Evolutionary conservation across 768 basidiomycete genomes (phyloP), one percentile per base, ranked within the genome.

Genomic region (Asterophora parasitica): DNA sequence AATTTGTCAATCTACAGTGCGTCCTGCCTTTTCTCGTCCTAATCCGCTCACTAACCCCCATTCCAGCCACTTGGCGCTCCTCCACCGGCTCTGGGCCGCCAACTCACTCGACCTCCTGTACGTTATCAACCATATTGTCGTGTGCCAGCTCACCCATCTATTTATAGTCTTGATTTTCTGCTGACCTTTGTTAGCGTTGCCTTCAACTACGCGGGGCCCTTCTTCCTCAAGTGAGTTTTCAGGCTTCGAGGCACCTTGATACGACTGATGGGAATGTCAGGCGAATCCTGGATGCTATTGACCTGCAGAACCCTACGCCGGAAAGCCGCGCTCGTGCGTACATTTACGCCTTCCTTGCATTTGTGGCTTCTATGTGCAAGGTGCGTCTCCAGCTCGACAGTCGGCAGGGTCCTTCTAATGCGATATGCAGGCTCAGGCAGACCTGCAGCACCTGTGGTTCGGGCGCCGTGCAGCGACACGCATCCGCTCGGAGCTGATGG

Each of bases 161-260:
- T 44, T 37, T 45, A 42, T 35, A 80, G 78, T 23, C 51, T 89
- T 36, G 91, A 93, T 60, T 82, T 84, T 51, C 11, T 55, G 2
- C 66, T 92, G 34, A 89, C 91, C 0, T 66, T 83, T 49, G 59
- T 83, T 47, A 82, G 82, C 54, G 82, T 92, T 26, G 26, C 77
- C 0, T 85, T 91, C 67, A 86, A 85, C 56, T 95, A 92, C 65
- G 74, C 81, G 0, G 78, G 79, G 0, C 92, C 93, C 6, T 92
- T 83, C 69, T 92, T 94, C 70, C 73, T 96, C 36, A 91, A 88
- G 79, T 81, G 41, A 47, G 75, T 65, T 40, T 31, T n/a, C 23
- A 8, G 31, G 15, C 12, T 16, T 20, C 32, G 33, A 23, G 47
- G 19, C 33, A 33, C 12, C 53, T 55, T 30, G 58, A 1, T 36